Conservation (phyloP, 345 rosid genomes). For the Brassica incana region DNA sequence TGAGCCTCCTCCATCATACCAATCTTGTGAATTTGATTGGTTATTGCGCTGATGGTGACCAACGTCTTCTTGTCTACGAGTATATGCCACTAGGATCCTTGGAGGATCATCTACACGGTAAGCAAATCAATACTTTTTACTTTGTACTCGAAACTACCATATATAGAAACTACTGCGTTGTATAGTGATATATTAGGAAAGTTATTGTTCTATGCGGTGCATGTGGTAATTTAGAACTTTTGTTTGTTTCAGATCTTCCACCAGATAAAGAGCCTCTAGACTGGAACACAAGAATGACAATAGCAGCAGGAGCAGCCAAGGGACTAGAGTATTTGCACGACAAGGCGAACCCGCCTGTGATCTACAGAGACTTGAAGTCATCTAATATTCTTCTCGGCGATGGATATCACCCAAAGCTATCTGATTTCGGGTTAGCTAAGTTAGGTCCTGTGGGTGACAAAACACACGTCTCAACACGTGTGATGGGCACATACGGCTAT, state of each 20-base stretch:
- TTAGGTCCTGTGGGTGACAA: constrained; percentile 98
- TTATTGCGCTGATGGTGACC: constrained; percentile 98
- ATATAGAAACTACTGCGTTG: background rate
- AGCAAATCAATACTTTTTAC: background rate
- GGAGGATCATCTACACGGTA: constrained; percentile 98
- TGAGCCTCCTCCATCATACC: constrained; percentile 90
- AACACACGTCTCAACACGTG: constrained; percentile 97
- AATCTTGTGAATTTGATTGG: constrained; percentile 96
- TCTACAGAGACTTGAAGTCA: constrained; percentile 90
- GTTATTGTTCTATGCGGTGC: background rate
- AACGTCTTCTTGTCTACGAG: constrained; percentile 94
- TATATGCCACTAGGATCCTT: constrained; percentile 93
- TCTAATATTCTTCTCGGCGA: constrained; percentile 93
- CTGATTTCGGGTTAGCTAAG: constrained; percentile 96
- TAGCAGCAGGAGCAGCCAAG: constrained; percentile 98
- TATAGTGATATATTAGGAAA: constrained; percentile 9
- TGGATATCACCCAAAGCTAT: constrained; percentile 90
- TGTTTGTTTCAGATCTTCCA: constrained; percentile 66
- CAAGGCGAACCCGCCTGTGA: constrained; percentile 96
- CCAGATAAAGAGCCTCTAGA: constrained; percentile 79
- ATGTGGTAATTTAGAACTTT: background rate
- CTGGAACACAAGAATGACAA: constrained; percentile 97
- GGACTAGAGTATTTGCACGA: constrained; percentile 96
- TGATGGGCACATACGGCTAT: constrained; percentile 98
- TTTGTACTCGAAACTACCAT: background rate